Evolutionary conservation across 2,329 filamentous ascomycete genomes (phyloP), one percentile per base, ranked within the genome.

Genomic region (Beauveria rudraprayagi): DNA sequence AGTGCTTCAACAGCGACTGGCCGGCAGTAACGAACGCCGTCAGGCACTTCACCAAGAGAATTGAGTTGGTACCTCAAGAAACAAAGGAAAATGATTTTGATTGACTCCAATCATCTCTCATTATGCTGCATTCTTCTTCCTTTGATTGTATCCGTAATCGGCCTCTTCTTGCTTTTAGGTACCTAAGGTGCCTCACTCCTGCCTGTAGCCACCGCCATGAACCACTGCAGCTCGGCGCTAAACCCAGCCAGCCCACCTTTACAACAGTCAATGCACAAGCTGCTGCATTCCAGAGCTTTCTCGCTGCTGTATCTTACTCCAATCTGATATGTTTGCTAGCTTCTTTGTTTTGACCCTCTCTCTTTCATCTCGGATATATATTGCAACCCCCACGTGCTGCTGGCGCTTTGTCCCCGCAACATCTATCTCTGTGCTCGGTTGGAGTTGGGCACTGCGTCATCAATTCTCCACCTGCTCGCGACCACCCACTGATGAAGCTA

Each of bases 401-500:
- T 16, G 43, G 46, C 47, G 30, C 47, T 41, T 58, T 58, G 56
- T 43, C 30, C 44, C 55, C 28, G n/a, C 41, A 37, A 19, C 24
- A 17, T 10, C 9, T 28, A 28, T 28, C 37, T 8, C 37, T 28
- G 22, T 41, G 37, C 24, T n/a, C 10, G 9, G 43, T 37, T 14
- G 34, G 11, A 37, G 51, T 53, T 41, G 37, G 48, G 56, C 56
- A 51, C 40, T 60, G 56, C 56, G 56, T 60, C 56, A 60, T 60
- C 24, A 41, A 40, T 60, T 17, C 40, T n/a, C 56, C 47, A 28
- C 56, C 22, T 44, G 26, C 3, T 10, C 11, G 8, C 30, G 48
- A 28, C 5, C 8, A 48, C 40, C 34, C 30, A 34, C 30, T 34
- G 10, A 30, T 55, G 5, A n/a, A 37, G 34, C 14, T 41, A 51